phyloP scores from a whole-genome alignment of 331 rosid genomes.

The Malus hybrid region DNA sequence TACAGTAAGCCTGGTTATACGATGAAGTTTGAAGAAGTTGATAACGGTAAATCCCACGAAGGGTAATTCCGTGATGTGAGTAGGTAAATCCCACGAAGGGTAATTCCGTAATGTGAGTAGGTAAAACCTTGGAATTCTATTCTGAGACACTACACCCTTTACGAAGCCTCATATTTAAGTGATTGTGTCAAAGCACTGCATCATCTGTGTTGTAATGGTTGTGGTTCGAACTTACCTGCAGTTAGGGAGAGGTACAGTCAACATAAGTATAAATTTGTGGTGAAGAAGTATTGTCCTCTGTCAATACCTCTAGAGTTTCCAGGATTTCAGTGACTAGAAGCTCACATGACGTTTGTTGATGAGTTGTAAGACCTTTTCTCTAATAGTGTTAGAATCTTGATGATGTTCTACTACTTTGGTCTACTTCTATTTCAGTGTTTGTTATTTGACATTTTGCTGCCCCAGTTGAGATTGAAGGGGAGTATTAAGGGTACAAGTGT shows the following conservation, averaged over 20 bases:
- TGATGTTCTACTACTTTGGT: not conserved
- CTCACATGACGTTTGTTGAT: not conserved
- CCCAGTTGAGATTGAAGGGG: too few species aligned
- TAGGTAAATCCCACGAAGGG: too few species aligned
- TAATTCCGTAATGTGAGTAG: too few species aligned
- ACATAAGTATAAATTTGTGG: constrained; percentile 48
- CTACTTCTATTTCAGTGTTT: too few species aligned
- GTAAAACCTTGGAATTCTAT: too few species aligned
- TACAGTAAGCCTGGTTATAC: too few species aligned
- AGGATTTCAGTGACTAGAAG: constrained; percentile 15
- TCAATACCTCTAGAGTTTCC: constrained; percentile 45
- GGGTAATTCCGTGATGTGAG: too few species aligned
- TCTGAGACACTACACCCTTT: constrained; percentile 41
- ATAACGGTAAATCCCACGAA: too few species aligned
- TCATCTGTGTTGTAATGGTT: constrained; percentile 31
- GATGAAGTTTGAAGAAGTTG: too few species aligned
- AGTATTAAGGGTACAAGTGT: too few species aligned
- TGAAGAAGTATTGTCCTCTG: constrained; percentile 44
- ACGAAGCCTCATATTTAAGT: constrained; percentile 46
- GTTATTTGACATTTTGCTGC: too few species aligned
- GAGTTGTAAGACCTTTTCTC: too few species aligned
- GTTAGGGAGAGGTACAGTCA: constrained; percentile 63
- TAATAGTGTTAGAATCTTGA: not conserved
- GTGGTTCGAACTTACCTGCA: constrained; percentile 37
- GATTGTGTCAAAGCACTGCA: constrained; percentile 51